Evolutionary conservation across 83 land plant genomes (phyloP).

Genomic region (Diphasiastrum complanatum): DNA sequence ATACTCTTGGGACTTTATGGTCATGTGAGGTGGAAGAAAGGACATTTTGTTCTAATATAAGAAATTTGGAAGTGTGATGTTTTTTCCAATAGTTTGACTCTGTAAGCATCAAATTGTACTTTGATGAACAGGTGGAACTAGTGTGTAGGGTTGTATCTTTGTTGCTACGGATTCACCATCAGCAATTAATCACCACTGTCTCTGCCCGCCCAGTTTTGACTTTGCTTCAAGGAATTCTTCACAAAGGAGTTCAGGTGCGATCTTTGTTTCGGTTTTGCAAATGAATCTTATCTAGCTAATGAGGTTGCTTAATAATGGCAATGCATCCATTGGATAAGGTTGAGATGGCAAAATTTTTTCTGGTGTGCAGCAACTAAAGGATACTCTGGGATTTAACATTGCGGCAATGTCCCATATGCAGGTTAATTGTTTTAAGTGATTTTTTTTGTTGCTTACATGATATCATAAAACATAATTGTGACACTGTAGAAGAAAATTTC

Average conservation of each 20-base stretch:
- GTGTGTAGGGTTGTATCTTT: slow-evolving; percentile 60
- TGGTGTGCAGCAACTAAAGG: slow-evolving; percentile 65
- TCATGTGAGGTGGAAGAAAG: not conserved
- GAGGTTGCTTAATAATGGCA: not conserved
- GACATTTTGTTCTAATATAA: not conserved
- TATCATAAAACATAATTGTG: not conserved
- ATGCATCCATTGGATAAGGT: not conserved
- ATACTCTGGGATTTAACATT: slow-evolving; percentile 78
- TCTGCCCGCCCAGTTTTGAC: slow-evolving; percentile 65
- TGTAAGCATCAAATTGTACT: not conserved
- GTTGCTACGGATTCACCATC: slow-evolving; percentile 73
- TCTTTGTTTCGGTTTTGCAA: not conserved
- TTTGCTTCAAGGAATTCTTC: slow-evolving; percentile 50
- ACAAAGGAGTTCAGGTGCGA: slow-evolving; percentile 63
- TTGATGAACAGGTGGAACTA: slow-evolving; percentile 69
- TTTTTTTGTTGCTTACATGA: not conserved
- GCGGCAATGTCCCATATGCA: slow-evolving; percentile 96
- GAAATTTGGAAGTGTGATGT: not conserved
- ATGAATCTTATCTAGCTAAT: slow-evolving; percentile 1
- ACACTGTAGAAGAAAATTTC: not conserved
- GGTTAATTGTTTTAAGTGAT: slow-evolving; percentile 34
- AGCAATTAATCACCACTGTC: slow-evolving; percentile 63
- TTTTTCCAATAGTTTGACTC: not conserved
- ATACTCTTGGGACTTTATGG: too few species aligned
- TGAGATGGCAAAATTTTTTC: not conserved